phyloP scores from a whole-genome alignment of 2,329 filamentous ascomycete species.

The Stemphylium vesicarium region DNA sequence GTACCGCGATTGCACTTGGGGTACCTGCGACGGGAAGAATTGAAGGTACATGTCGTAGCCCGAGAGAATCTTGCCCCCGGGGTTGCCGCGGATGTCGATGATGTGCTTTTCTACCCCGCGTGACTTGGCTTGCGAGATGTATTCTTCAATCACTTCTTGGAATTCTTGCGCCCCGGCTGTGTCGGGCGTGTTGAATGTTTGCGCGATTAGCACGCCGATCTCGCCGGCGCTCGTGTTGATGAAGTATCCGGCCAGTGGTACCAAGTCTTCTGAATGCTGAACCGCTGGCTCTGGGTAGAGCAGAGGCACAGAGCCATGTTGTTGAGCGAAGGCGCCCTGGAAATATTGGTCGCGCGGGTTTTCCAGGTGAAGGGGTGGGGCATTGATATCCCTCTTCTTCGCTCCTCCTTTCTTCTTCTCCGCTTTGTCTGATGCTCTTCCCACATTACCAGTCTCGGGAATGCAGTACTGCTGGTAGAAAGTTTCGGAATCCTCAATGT shows the following conservation, averaged over 20 bases:
- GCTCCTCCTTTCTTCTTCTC: conserved; percentile 7
- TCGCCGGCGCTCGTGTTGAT: conserved; percentile 51
- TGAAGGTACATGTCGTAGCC: conserved; percentile 58
- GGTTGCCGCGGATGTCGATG: conserved; percentile 68
- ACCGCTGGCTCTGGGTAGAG: conserved; percentile 49
- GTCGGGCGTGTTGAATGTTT: conserved; percentile 48
- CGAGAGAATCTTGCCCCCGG: conserved; percentile 58
- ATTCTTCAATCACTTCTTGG: conserved; percentile 48
- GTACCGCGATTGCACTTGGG: conserved; percentile 56
- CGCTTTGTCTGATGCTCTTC: no score
- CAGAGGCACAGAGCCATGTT: conserved; percentile 31
- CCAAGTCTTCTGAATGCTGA: conserved; percentile 36
- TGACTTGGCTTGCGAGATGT: conserved; percentile 56
- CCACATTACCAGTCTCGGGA: conserved; percentile 13
- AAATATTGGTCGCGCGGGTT: conserved; percentile 40
- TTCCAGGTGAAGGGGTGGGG: conserved; percentile 34
- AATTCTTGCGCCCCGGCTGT: conserved; percentile 39
- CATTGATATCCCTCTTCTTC: conserved; percentile 34
- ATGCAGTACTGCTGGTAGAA: conserved; percentile 50
- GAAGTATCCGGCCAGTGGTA: conserved; percentile 55
- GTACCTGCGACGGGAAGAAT: conserved; percentile 57
- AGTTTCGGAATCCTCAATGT: conserved; percentile 43
- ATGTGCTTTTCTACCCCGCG: conserved; percentile 64
- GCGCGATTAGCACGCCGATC: conserved; percentile 55
- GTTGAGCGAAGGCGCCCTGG: conserved; percentile 21